Percentiles rank a stretch among this genome's conserved stretches.
phyloP scores from a whole-genome alignment of 2,329 filamentous ascomycete genomes.

The Ceratocystiopsis minuta region DNA sequence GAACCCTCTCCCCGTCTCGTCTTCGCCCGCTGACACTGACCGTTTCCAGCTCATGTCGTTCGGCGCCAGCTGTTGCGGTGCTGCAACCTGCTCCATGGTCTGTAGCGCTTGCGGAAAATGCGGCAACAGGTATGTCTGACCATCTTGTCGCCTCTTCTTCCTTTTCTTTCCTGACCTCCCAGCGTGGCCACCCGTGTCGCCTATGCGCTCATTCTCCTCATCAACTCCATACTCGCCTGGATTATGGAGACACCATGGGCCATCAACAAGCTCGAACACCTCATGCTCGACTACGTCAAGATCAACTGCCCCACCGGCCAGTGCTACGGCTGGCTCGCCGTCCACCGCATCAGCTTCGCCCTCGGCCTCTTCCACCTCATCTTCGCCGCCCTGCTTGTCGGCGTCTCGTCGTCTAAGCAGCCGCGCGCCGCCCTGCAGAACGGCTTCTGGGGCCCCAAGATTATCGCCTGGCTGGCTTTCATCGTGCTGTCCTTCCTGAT shows the following conservation, averaged over 20 bases:
- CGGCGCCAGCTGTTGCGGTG: conserved; percentile 83
- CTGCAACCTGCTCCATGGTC: conserved; percentile 87
- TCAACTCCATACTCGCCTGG: conserved; percentile 96
- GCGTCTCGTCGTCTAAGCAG: conserved; percentile 73
- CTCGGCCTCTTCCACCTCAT: conserved; percentile 86
- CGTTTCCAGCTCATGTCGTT: conserved; percentile 2
- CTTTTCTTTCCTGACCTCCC: conserved; percentile 7
- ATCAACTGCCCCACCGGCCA: conserved; percentile 81
- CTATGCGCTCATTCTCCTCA: conserved; percentile 80
- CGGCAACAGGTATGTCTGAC: conserved; percentile 57
- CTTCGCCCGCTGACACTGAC: background rate
- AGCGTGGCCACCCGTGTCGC: conserved; percentile 94
- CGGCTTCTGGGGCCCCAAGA: conserved; percentile 96
- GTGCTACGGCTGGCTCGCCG: conserved; percentile 90
- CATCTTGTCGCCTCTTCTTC: background rate
- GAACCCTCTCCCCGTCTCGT: background rate
- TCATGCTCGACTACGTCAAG: conserved; percentile 89
- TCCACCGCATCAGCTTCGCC: conserved; percentile 95
- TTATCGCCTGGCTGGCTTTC: conserved; percentile 72
- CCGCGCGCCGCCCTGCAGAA: conserved; percentile 81
- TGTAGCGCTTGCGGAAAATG: conserved; percentile 94
- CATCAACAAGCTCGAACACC: conserved; percentile 80
- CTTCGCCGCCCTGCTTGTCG: conserved; percentile 67
- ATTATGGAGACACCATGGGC: conserved; percentile 99
- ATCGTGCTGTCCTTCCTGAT: conserved; percentile 91